A percentile compares a stretch with the other conserved stretches of the same genome.
phyloP scores from a whole-genome alignment of 805 yeast species.

The Nakazawaea anatomiae region DNA sequence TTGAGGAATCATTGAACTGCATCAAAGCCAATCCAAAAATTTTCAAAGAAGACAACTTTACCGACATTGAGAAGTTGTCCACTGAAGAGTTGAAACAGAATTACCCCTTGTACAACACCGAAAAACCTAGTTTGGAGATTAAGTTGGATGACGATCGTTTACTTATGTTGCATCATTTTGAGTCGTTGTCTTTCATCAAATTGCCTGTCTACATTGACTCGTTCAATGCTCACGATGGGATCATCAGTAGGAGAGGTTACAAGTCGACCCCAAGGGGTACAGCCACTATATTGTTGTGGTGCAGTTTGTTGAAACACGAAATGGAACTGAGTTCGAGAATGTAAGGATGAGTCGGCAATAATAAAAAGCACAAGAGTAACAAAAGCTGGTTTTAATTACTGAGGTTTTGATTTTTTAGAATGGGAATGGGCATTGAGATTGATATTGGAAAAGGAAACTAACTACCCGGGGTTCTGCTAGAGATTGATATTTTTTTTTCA shows the following conservation, averaged over 20 bases:
- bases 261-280: slow-evolving; percentile 44
- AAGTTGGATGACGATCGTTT: slow-evolving; percentile 29
- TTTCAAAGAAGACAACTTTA: slow-evolving; percentile 2
- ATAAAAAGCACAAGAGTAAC: no score
- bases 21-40: background rate
- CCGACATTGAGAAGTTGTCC: background rate
- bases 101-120: background rate
- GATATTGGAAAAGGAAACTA: no score
- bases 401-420: no score
- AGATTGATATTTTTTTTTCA: no score
- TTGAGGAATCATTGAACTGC: background rate
- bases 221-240: slow-evolving; percentile 81
- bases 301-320: slow-evolving; percentile 14
- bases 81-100: background rate
- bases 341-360: no score
- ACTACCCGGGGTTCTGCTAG: no score
- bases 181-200: slow-evolving; percentile 68
- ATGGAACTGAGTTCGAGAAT: background rate
- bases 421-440: no score
- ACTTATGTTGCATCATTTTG: slow-evolving; percentile 47
- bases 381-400: no score
- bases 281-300: slow-evolving; percentile 47
- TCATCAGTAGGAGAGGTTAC: slow-evolving; percentile 71
- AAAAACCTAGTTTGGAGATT: background rate
- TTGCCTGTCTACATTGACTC: slow-evolving; percentile 66